These are phyloP conservation scores for Amanita pseudoporphyria DNA, from an alignment of 768 basidiomycete species.

Conservation along the genomic window DNA sequence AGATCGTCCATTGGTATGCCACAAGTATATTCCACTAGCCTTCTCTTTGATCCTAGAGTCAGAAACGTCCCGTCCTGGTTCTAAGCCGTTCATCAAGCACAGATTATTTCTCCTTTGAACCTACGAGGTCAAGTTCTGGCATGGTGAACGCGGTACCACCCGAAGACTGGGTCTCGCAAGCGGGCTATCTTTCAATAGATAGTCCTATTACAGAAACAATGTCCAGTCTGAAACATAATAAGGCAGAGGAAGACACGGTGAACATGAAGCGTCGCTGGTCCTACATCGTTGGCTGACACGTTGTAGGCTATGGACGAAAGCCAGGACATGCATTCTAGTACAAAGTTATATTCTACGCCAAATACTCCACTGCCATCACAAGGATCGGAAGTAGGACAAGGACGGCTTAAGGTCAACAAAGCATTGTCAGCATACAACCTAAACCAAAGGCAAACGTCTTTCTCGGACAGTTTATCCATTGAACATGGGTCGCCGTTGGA, in stretches of 20 bases:
- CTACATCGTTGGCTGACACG: not conserved
- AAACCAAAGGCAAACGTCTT: not conserved
- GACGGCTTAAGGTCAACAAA: not conserved
- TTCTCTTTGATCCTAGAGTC: not conserved
- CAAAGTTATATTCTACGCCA: not conserved
- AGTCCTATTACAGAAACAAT: slow-evolving; percentile 25
- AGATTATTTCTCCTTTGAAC: not conserved
- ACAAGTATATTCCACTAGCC: slow-evolving; percentile 7
- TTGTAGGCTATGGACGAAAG: slow-evolving; percentile 5
- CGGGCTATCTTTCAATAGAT: slow-evolving; percentile 57
- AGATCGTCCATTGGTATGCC: slow-evolving; percentile 48
- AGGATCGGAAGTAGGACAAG: not conserved
- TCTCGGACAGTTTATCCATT: not conserved
- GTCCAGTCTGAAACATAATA: not conserved
- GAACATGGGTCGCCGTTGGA: not conserved
- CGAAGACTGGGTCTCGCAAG: slow-evolving; percentile 72
- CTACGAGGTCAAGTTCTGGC: not conserved
- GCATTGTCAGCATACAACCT: not conserved
- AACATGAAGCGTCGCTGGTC: slow-evolving; percentile 13
- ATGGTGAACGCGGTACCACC: slow-evolving; percentile 25
- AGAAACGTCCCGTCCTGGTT: slow-evolving; percentile 7
- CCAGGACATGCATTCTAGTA: not conserved
- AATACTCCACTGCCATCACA: not conserved
- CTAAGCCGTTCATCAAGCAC: not conserved
- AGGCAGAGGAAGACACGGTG: slow-evolving; percentile 8